These are phyloP conservation scores for Fusarium pseudocircinatum DNA, from an alignment of 2,329 filamentous ascomycete genomes.

Conservation along the genomic window DNA sequence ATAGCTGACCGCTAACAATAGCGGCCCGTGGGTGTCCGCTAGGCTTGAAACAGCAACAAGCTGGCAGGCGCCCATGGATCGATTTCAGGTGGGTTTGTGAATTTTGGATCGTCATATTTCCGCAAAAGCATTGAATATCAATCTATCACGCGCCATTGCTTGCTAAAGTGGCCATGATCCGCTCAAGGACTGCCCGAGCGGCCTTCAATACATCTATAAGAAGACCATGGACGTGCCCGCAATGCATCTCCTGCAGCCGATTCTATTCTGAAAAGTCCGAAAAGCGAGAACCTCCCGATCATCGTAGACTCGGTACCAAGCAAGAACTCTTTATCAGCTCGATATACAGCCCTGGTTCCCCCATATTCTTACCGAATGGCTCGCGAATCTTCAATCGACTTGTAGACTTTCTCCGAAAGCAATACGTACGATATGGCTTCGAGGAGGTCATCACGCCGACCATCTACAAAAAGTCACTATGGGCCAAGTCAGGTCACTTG, in stretches of 20 bases:
- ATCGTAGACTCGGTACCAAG: slow-evolving; percentile 67
- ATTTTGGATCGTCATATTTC: slow-evolving; percentile 24
- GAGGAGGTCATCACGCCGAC: slow-evolving; percentile 89
- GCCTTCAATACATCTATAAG: slow-evolving; percentile 26
- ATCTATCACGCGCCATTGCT: slow-evolving; percentile 26
- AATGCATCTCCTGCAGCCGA: slow-evolving; percentile 45
- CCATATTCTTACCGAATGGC: slow-evolving; percentile 84
- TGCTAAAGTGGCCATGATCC: slow-evolving; percentile 43
- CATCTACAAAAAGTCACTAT: slow-evolving; percentile 89
- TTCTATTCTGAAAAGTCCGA: slow-evolving; percentile 45
- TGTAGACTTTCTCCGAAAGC: slow-evolving; percentile 80
- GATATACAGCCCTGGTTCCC: slow-evolving; percentile 83
- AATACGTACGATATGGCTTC: slow-evolving; percentile 87
- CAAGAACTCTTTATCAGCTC: slow-evolving; percentile 85
- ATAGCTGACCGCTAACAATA: slow-evolving; percentile 28
- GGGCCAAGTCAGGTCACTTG: slow-evolving; percentile 87
- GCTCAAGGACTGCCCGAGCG: slow-evolving; percentile 37
- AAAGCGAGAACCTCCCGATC: slow-evolving; percentile 58
- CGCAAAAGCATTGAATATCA: not conserved
- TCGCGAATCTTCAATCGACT: slow-evolving; percentile 86
- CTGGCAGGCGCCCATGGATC: slow-evolving; percentile 15
- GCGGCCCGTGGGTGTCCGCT: slow-evolving; percentile 35
- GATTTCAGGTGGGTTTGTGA: slow-evolving; percentile 1
- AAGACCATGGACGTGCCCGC: slow-evolving; percentile 46
- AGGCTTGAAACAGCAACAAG: slow-evolving; percentile 40